Base-by-base conservation (phyloP, 1,139 yeast species). In the Kodamaea arcana region DNA sequence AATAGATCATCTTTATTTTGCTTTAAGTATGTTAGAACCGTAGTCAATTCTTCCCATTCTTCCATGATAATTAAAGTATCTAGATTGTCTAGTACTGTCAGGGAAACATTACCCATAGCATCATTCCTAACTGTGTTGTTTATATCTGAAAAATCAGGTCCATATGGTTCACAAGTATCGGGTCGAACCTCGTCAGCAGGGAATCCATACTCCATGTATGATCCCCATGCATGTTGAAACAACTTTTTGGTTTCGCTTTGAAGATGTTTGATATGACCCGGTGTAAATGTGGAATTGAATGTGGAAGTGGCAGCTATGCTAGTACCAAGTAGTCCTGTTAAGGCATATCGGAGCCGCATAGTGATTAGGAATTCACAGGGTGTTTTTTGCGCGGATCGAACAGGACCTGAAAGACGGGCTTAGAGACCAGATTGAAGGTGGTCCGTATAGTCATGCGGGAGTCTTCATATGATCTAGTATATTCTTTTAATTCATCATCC, bases 151-250 rank as follows among this genome's bases (percentile, higher is more conserved):
- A 57, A 66, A 50, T 85, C 86, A 6, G 87, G 78, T 1, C 82
- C 83, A 36, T 78, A 74, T 0, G 90, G 83, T 17, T 56, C 58
- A 53, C 97, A 90, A 0, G 81, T 56, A 4, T 85, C 51, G 0
- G 97, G 97, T 28, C 72, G 61, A 6, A 90, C 76, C 51, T 87
- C 97, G 56, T 90, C 97, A 17, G 65, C 75, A 0, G 97, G 97
- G 50, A 76, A 87, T 1, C 88, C 97, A 49, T 70, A 51, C 1
- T 61, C 56, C 64, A 84, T 66, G 53, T 90, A 90, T n/a, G 80
- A 71, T 34, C 66, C 51, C 83, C 94, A 85, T 1, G 85, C 94
- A 59, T 85, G 94, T 38, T 75, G 58, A 48, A 88, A 86, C 34
- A 88, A 62, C 2, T 56, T 50, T 40, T 57, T 60, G 0, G 94